Conservation (phyloP, 163 green algal genomes). For the Chloroidium sp. region DNA sequence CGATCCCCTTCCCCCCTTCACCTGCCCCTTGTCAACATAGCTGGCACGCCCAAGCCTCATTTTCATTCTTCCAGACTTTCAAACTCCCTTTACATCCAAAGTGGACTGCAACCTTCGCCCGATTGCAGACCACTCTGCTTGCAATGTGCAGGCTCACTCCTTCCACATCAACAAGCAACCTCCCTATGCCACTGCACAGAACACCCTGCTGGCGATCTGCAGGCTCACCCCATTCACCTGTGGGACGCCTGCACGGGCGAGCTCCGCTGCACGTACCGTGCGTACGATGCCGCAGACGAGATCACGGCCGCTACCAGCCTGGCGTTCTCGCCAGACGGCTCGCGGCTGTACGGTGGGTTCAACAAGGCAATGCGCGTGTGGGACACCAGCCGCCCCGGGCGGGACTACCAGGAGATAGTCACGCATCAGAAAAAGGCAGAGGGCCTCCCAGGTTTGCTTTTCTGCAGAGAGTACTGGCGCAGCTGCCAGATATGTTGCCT, state of each 20-base stretch:
- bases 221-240: slow-evolving; percentile 46
- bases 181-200: background rate
- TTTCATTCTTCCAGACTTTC: background rate
- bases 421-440: slow-evolving; percentile 27
- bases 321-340: slow-evolving; percentile 59
- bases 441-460: slow-evolving; percentile 24
- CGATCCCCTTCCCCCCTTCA: no score
- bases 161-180: background rate
- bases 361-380: slow-evolving; percentile 56
- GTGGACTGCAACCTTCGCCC: background rate
- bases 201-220: background rate
- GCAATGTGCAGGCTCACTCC: background rate
- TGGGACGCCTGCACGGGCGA: slow-evolving; percentile 46
- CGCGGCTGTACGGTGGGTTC: slow-evolving; percentile 44
- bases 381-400: slow-evolving; percentile 56
- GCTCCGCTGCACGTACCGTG: slow-evolving; percentile 67
- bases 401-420: slow-evolving; percentile 37
- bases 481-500: background rate
- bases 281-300: slow-evolving; percentile 79
- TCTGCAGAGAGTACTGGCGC: background rate
- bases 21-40: no score
- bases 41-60: no score
- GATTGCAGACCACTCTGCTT: background rate
- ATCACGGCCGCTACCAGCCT: slow-evolving; percentile 67
- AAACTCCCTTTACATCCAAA: background rate